Base-by-base conservation (phyloP, 2,329 filamentous ascomycete species). In the Ilyonectria mors-panacis region DNA sequence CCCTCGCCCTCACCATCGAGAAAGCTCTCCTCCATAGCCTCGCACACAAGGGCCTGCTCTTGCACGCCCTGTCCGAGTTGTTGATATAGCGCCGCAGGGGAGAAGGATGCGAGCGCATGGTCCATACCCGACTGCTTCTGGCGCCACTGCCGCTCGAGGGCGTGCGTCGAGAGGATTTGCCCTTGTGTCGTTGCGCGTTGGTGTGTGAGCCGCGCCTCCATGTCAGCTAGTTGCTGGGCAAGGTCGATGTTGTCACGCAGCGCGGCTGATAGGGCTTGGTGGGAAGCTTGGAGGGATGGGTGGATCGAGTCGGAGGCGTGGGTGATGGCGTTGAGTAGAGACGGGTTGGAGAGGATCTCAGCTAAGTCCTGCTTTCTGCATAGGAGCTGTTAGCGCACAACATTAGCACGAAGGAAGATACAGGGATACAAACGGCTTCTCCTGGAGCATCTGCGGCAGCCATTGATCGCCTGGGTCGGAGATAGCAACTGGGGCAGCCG, bases 41-140 rank as follows among this genome's bases (percentile, higher is more conserved):
- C 86, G 72, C 95, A 95, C 17, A 98, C 86, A 66, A 84, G 84
- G 69, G 95, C 94, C 81, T 97, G 95, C 83, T 98, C 95, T 59
- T 89, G 88, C 17, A 97, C 90, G 10, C 90, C 91, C 65, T 92
- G 92, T 51, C 86, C 90, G 12, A 98, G 85, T 58, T 93, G 87
- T 80, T 95, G 93, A 78, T 98, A 98, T 75, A 98, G 84, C 48
- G 93, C 92, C 48, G 94, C 92, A 0, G 95, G 94, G 28, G 93
- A 93, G 82, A 97, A 98, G 1, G 93, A 93, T 39, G 90, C 89
- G 67, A 98, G 84, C 7, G 93, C 94, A 58, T 89, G 86, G 79
- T 98, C 96, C 88, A 97, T 96, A 75, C 96, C 94, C 1, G 89
- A 86, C 80, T 98, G 94, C 80, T 96, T 97, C 73, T 93, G 89